These are phyloP conservation scores for Conticribra guillardii DNA, from an alignment of 108 stramenopile genomes.

Conservation along the genomic window DNA sequence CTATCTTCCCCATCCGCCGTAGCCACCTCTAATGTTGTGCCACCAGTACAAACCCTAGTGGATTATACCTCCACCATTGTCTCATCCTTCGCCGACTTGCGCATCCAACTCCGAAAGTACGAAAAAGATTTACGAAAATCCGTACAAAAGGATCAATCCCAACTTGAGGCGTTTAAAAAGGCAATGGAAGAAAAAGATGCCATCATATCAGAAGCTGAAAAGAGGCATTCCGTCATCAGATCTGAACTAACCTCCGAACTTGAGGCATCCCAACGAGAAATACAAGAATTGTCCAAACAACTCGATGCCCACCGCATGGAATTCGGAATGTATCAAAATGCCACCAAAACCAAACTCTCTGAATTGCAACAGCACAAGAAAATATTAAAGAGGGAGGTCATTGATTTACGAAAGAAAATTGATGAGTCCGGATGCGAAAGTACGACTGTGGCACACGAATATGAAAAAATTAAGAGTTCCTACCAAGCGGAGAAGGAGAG, in stretches of 20 bases:
- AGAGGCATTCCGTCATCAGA: slow-evolving; percentile 45
- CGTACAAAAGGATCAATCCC: slow-evolving; percentile 63
- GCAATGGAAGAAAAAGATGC: slow-evolving; percentile 56
- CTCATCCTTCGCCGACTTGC: slow-evolving; percentile 52
- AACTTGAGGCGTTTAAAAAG: slow-evolving; percentile 57
- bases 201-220: slow-evolving; percentile 54
- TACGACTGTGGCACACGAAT: slow-evolving; percentile 58
- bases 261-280: slow-evolving; percentile 58
- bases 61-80: slow-evolving; percentile 43
- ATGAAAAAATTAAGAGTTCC: slow-evolving; percentile 53
- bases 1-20: slow-evolving; percentile 37
- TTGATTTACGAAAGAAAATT: slow-evolving; percentile 77
- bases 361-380: slow-evolving; percentile 83
- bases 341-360: slow-evolving; percentile 68
- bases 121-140: slow-evolving; percentile 56
- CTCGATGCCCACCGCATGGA: slow-evolving; percentile 79
- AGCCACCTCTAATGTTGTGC: slow-evolving; percentile 43
- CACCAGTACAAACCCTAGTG: slow-evolving; percentile 40
- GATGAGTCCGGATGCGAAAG: slow-evolving; percentile 70
- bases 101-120: slow-evolving; percentile 54
- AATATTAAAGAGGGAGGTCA: slow-evolving; percentile 88
- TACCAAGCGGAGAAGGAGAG: slow-evolving; percentile 72
- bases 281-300: slow-evolving; percentile 74
- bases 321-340: slow-evolving; percentile 79
- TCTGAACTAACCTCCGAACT: slow-evolving; percentile 58